A percentile compares a stretch with the other conserved stretches of the same genome.
Conservation (phyloP, 2,329 filamentous ascomycete species). For the Pseudogymnoascus sp. region DNA sequence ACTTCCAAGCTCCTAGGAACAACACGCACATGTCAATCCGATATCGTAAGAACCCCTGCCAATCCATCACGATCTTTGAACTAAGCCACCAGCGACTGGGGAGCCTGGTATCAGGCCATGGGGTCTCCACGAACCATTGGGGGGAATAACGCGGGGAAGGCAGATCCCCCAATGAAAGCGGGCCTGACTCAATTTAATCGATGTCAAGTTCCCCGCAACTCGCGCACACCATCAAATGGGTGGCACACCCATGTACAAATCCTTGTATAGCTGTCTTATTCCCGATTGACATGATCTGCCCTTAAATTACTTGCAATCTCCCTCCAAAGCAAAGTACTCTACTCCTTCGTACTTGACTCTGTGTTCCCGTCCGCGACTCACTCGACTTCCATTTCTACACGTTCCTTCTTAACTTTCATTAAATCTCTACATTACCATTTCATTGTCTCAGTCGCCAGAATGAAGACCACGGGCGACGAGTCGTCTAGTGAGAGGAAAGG, state of each 20-base stretch:
- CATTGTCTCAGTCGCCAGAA: not conserved
- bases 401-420: not conserved
- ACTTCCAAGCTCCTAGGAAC: not conserved
- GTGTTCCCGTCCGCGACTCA: not conserved
- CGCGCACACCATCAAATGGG: not conserved
- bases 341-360: not conserved
- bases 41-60: not conserved
- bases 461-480: not conserved
- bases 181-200: not conserved
- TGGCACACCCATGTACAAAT: not conserved
- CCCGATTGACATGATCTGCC: not conserved
- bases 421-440: not conserved
- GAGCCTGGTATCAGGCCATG: not conserved
- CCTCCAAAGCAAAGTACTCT: not conserved
- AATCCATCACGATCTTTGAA: not conserved
- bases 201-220: not conserved
- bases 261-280: not conserved
- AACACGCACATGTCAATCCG: not conserved
- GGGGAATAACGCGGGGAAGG: not conserved
- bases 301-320: not conserved
- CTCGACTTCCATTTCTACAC: not conserved
- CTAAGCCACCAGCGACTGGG: not conserved
- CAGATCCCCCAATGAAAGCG: not conserved
- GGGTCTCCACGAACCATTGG: not conserved
- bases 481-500: constrained; percentile 11